Base-by-base conservation (phyloP, 2,329 filamentous ascomycete species). In the Paramyrothecium roridum region DNA sequence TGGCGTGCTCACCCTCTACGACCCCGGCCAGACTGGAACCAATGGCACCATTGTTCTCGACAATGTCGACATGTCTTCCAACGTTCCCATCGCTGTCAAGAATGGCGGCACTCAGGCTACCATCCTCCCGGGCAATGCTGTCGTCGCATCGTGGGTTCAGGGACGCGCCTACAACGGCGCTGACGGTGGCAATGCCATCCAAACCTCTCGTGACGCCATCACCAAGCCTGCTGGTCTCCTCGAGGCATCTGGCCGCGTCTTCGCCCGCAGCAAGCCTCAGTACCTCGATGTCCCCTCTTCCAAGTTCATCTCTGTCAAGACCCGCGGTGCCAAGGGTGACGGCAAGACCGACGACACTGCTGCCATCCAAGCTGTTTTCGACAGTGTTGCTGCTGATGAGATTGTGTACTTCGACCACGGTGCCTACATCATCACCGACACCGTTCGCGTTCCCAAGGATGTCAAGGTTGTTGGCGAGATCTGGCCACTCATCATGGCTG, bases 391-490 rank as follows among this genome's bases (percentile, higher is more conserved):
- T 17, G 70, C 82, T 1, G 84, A 84, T 60, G 80, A 88, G 62
- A 72, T 93, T 59, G 80, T 90, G 56, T 93, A 86, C 74, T 88
- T 93, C 61, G 88, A 91, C 65, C 86, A 88, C 65, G 90, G 90
- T 54, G 82, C 86, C 51, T 91, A 93, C 69, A 70, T 89, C 54
- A 76, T 93, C 62, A 86, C 82, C 47, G 79, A 84, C 62, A 93
- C 89, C 1, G 75, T 93, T 69, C 81, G 83, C 61, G 80, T 93
- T 10, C 89, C 89, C 55, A 89, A 88, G 77, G 83, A 91, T 66
- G 86, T 93, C 76, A 89, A 87, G 75, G 93, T 98, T 68, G 90
- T 90, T 8, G 93, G 93, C 65, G 92, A 97, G 74, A 86, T 96
- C 68, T 96, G 91, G 90, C 88, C 93, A 3, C 76, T 96, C 58